phyloP scores from a whole-genome alignment of 148 eudicot species.

The Fagopyrum homotropicum region DNA sequence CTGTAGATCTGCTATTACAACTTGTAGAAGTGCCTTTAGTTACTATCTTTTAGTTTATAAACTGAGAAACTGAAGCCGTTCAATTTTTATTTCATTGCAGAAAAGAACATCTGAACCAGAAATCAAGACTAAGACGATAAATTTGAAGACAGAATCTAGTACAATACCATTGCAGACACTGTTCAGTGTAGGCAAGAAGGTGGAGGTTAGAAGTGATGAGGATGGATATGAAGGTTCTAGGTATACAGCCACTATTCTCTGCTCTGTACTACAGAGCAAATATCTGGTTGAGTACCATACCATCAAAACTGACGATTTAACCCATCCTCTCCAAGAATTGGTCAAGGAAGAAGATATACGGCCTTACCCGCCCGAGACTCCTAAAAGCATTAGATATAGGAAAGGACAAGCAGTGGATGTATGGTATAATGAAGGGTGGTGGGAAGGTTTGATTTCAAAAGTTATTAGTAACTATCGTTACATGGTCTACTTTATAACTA shows the following conservation, averaged over 20 bases:
- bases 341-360: slow-evolving; percentile 5
- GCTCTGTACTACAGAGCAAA: not conserved
- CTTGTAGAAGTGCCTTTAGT: no score
- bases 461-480: not conserved
- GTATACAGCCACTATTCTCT: not conserved
- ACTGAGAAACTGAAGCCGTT: not conserved
- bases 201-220: slow-evolving; percentile 11
- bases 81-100: not conserved
- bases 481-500: slow-evolving; percentile 3
- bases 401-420: slow-evolving; percentile 5
- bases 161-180: not conserved
- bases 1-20: no score
- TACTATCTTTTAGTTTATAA: not conserved
- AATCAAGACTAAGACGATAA: not conserved
- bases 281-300: slow-evolving; percentile 11
- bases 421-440: slow-evolving; percentile 16
- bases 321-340: slow-evolving; percentile 2
- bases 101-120: not conserved
- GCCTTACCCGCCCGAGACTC: slow-evolving; percentile 7
- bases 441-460: slow-evolving; percentile 12
- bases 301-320: not conserved
- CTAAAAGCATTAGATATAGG: not conserved
- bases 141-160: not conserved
- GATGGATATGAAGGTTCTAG: slow-evolving; percentile 8
- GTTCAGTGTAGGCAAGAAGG: not conserved